A percentile compares a stretch with the other conserved stretches of the same genome.
These are phyloP conservation scores for Ottelia alismoides DNA, from an alignment of 106 monocot genomes.

Conservation along the genomic window DNA sequence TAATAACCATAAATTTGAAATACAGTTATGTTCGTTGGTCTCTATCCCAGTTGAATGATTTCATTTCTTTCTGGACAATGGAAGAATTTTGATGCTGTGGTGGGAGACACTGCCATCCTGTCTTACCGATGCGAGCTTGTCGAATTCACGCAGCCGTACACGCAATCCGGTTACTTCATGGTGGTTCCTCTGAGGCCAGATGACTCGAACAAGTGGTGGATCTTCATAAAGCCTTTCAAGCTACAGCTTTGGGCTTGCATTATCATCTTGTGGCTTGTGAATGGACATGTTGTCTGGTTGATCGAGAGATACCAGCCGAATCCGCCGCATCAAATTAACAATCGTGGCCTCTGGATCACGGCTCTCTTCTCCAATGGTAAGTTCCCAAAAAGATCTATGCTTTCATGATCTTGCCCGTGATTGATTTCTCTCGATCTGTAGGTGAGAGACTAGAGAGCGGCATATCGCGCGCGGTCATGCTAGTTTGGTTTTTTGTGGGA, in stretches of 20 bases:
- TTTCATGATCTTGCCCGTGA: too few species aligned
- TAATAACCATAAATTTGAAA: too few species aligned
- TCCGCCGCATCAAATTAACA: too few species aligned
- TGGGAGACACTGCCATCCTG: slow-evolving; percentile 17
- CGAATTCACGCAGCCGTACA: slow-evolving; percentile 24
- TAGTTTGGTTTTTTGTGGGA: slow-evolving; percentile 34
- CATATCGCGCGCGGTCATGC: slow-evolving; percentile 12
- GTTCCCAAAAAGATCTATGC: too few species aligned
- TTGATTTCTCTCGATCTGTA: background rate
- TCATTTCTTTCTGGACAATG: background rate
- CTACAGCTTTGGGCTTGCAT: slow-evolving; percentile 9
- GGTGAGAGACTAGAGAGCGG: slow-evolving; percentile 12
- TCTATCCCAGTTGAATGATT: too few species aligned
- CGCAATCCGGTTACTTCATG: slow-evolving; percentile 12
- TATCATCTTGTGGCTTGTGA: background rate
- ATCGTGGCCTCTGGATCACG: background rate
- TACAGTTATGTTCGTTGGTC: too few species aligned
- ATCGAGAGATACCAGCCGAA: slow-evolving; percentile 6
- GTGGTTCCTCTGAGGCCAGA: slow-evolving; percentile 7
- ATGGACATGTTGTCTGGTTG: slow-evolving; percentile 8
- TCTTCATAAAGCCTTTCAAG: slow-evolving; percentile 15
- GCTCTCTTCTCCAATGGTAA: slow-evolving; percentile 18
- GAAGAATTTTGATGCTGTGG: slow-evolving; percentile 14
- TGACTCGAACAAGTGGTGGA: background rate
- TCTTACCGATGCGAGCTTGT: slow-evolving; percentile 15